Base-by-base conservation (phyloP, 306 rosid genomes). In the Pterocarpus macrocarpus region DNA sequence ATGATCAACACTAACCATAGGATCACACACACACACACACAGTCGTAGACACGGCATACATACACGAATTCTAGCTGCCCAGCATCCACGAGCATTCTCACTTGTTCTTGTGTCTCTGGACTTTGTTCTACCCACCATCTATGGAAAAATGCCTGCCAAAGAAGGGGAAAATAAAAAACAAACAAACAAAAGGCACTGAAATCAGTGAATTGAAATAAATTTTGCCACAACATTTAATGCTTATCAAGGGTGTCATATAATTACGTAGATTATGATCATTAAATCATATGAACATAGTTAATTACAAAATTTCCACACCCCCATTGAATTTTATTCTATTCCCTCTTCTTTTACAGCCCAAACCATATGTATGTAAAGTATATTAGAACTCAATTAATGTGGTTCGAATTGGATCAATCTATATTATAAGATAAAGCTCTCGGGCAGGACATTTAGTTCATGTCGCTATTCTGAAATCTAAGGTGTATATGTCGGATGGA, bases 91-190 rank as follows among this genome's bases (percentile, higher is more conserved):
- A 95, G 91, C 68, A 86, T 89, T 73, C 69, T 85, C 76, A 91
- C 91, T 81, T 36, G 75, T 71, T 87, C 87, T 85, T 95, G 95
- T 12, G 65, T 85, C 80, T 66, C 86, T 38, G 75, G 84, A 63
- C 91, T 92, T 64, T 91, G 97, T 62, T 86, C 84, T 45, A 79
- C 47, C 98, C 98, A 91, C 98, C 98, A 95, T 73, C 95, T 82
- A 82, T 86, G 88, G 77, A 95, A 90, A 78, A 92, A 95, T 0
- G 90, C 98, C 97, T 95, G 32, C 4, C 22, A 78, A 47, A 77
- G 45, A 76, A 65, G 64, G 5, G 41, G 5, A 77, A 34, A 52
- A 12, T 3, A 50, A 50, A 3, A 49, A 9, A 45, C 12, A 45
- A 10, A 7, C 1, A 50, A 13, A 11, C 1, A 43, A 3, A 5